Evolutionary conservation across 768 basidiomycete species (phyloP), one percentile per base, ranked within the genome.

Genomic region (Mrakia frigida): DNA sequence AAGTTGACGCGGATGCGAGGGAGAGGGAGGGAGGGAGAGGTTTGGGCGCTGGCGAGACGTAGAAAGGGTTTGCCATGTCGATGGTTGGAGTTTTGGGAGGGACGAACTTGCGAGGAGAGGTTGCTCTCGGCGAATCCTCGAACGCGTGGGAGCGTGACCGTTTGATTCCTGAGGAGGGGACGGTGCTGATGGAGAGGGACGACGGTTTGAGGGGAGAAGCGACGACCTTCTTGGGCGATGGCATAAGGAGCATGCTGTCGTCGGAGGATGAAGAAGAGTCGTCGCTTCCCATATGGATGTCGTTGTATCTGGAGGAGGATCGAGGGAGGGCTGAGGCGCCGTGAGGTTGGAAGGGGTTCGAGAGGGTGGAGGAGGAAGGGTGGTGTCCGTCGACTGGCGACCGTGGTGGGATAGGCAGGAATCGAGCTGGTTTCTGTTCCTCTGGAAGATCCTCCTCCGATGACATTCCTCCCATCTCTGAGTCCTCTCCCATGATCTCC

Each of bases 171-270:
- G 37, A 39, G 7, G 65, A 37, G 37, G 65, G 35, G 65, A 43
- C 65, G 37, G 37, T 37, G 37, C 35, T 39, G 35, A 25, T 35
- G 33, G 63, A 65, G 63, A 65, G 63, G 35, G 65, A 68, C 4
- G 65, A 39, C 23, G 37, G 65, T 37, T 68, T 68, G 35, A 39
- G 65, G n/a, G 65, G 65, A 1, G 65, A 68, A n/a, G 65, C 35
- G 35, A 39, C 35, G 35, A 39, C 35, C 37, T 68, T 68, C 25
- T 18, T 37, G 21, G 65, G 65, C 18, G 65, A 68, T 21, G 65
- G 65, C 65, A 68, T 68, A 21, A 68, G 65, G 5, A 67, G 65
- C 65, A 68, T 35, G 65, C 65, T 68, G 39, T 68, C 65, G 65
- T 68, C 65, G 25, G 65, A 68, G 25, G 65, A 68, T 25, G 35